These are phyloP conservation scores for Boletus reticulatus DNA, from an alignment of 768 basidiomycete species.

Conservation along the genomic window DNA sequence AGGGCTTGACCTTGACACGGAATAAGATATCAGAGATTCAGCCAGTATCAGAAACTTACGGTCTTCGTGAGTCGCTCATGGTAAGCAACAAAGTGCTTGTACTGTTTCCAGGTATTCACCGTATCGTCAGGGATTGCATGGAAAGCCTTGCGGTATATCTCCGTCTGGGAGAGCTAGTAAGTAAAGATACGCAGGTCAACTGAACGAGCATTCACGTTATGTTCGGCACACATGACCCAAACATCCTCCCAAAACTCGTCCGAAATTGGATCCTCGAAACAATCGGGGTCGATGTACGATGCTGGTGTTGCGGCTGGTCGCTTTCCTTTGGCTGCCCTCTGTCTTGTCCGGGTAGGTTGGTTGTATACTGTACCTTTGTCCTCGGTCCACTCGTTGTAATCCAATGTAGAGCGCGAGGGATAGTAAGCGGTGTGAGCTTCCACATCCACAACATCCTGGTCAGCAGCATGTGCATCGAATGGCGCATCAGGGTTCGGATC, in stretches of 20 bases:
- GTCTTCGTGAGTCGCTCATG: slow-evolving; percentile 74
- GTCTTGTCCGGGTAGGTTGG: slow-evolving; percentile 53
- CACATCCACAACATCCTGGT: slow-evolving; percentile 44
- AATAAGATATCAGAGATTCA: slow-evolving; percentile 2
- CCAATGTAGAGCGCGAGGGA: slow-evolving; percentile 45
- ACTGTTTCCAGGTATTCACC: slow-evolving; percentile 94
- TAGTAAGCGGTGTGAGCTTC: slow-evolving; percentile 42
- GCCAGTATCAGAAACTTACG: slow-evolving; percentile 38
- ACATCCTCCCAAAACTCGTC: slow-evolving; percentile 88
- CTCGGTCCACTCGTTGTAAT: slow-evolving; percentile 42
- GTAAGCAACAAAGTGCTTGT: slow-evolving; percentile 77
- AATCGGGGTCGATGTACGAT: slow-evolving; percentile 72
- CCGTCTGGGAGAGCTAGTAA: slow-evolving; percentile 57
- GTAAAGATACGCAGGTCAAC: neutral
- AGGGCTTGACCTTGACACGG: slow-evolving; percentile 41
- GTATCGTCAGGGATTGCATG: slow-evolving; percentile 90
- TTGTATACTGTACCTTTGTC: slow-evolving; percentile 50
- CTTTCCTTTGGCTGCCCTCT: slow-evolving; percentile 54
- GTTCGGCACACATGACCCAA: slow-evolving; percentile 84
- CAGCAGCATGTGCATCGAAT: slow-evolving; percentile 36
- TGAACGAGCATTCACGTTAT: slow-evolving; percentile 64
- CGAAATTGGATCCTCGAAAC: slow-evolving; percentile 85
- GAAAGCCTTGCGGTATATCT: slow-evolving; percentile 95
- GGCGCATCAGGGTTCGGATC: neutral
- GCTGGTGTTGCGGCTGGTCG: slow-evolving; percentile 61